phyloP scores from a whole-genome alignment of 129 eudicot species.

The Chrysanthemum seticuspe region DNA sequence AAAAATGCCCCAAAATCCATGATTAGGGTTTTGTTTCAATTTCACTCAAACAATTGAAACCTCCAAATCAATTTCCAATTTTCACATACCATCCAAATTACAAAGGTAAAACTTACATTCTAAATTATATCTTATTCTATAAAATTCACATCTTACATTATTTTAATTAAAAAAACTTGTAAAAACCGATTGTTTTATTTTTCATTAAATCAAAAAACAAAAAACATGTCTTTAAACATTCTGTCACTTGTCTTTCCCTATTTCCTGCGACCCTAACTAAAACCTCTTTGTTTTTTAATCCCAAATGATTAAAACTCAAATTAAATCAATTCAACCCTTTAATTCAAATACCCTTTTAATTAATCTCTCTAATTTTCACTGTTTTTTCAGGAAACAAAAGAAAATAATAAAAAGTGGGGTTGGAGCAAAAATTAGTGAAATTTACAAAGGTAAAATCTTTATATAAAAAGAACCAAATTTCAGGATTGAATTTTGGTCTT shows the following conservation, averaged over 20 bases:
- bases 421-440: conserved; percentile 24
- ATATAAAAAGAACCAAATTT: conserved; percentile 6
- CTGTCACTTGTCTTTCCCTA: conserved; percentile 35
- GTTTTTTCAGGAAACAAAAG: conserved; percentile 28
- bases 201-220: conserved; percentile 11
- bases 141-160: not conserved
- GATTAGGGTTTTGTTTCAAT: conserved; percentile 37
- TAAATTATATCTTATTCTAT: conserved; percentile 9
- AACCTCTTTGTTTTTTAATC: conserved; percentile 18
- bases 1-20: conserved; percentile 25
- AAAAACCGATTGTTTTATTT: conserved; percentile 18
- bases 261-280: conserved; percentile 29
- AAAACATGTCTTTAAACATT: conserved; percentile 17
- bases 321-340: conserved; percentile 35
- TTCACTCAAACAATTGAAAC: conserved; percentile 16
- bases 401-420: conserved; percentile 32
- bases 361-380: conserved; percentile 18
- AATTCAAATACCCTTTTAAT: conserved; percentile 22
- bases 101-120: conserved; percentile 24
- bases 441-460: conserved; percentile 31
- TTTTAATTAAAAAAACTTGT: conserved; percentile 20
- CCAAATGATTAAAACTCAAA: conserved; percentile 30
- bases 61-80: conserved; percentile 27
- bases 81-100: conserved; percentile 29
- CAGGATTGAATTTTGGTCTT: conserved; percentile 29